Conservation (phyloP, 768 basidiomycete genomes). For the Collybiopsis confluens region DNA sequence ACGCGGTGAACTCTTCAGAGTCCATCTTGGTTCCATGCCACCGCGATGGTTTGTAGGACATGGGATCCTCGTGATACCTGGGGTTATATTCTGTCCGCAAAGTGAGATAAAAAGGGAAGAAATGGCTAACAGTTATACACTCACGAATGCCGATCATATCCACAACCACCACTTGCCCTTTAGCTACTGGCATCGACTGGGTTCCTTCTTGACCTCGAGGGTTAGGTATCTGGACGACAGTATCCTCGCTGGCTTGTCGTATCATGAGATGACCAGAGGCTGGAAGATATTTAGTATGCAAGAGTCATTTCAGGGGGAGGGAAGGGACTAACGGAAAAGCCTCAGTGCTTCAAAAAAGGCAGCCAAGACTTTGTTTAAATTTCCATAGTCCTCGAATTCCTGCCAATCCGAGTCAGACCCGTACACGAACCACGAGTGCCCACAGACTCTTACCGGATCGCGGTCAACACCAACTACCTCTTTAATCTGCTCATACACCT, state of each 20-base stretch:
- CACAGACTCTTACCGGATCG: constrained; percentile 24
- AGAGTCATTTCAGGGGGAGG: not conserved
- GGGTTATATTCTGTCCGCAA: constrained; percentile 41
- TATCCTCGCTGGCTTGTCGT: constrained; percentile 40
- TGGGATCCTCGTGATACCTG: constrained; percentile 43
- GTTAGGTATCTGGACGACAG: constrained; percentile 36
- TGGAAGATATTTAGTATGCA: constrained; percentile 10
- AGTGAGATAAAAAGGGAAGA: not conserved
- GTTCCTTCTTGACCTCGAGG: constrained; percentile 35
- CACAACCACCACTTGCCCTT: constrained; percentile 37
- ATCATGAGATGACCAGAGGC: constrained; percentile 38
- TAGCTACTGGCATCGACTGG: constrained; percentile 30
- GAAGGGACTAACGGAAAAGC: constrained; percentile 37
- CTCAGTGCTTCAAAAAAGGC: constrained; percentile 40
- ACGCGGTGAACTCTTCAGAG: constrained; percentile 41
- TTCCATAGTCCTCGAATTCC: constrained; percentile 33
- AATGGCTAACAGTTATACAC: constrained; percentile 15
- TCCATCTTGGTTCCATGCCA: constrained; percentile 40
- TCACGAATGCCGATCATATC: constrained; percentile 49
- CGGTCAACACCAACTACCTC: constrained; percentile 29
- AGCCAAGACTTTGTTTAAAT: constrained; percentile 38
- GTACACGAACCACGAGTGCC: too few relatives aligned
- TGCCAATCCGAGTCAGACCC: not conserved
- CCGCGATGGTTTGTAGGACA: constrained; percentile 45
- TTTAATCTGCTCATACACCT: constrained; percentile 41